Evolutionary conservation across 441 rosid genomes (phyloP).

Genomic region (Gossypium schwendimanii): DNA sequence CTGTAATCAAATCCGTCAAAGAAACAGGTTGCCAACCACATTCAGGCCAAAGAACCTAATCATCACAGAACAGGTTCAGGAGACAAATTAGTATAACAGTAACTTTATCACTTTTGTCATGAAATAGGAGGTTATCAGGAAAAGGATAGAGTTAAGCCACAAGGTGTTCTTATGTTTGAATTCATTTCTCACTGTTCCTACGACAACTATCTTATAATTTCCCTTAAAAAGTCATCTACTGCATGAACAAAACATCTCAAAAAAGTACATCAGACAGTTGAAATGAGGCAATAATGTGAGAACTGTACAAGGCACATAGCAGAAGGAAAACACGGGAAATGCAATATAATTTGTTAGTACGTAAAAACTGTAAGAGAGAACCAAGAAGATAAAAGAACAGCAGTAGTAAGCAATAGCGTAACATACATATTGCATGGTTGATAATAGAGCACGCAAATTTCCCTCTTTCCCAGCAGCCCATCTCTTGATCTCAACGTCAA

Average conservation of each 20-base stretch:
- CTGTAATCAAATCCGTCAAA: constrained; percentile 74
- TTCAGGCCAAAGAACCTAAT: constrained; percentile 95
- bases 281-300: not conserved
- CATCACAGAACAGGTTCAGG: not conserved
- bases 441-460: constrained; percentile 77
- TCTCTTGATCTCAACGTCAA: constrained; percentile 84
- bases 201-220: not conserved
- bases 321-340: not conserved
- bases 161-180: not conserved
- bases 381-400: not conserved
- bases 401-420: constrained; percentile 18
- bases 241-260: not conserved
- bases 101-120: not conserved
- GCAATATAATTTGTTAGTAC: not conserved
- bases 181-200: not conserved
- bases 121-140: not conserved
- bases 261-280: not conserved
- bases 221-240: not conserved
- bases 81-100: not conserved
- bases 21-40: constrained; percentile 96
- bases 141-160: not conserved
- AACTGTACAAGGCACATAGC: not conserved
- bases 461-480: constrained; percentile 98
- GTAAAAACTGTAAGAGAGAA: constrained; percentile 3
- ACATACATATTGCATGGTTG: constrained; percentile 90